Conservation (phyloP, 2,329 filamentous ascomycete genomes). For the Diaporthe citriasiana region DNA sequence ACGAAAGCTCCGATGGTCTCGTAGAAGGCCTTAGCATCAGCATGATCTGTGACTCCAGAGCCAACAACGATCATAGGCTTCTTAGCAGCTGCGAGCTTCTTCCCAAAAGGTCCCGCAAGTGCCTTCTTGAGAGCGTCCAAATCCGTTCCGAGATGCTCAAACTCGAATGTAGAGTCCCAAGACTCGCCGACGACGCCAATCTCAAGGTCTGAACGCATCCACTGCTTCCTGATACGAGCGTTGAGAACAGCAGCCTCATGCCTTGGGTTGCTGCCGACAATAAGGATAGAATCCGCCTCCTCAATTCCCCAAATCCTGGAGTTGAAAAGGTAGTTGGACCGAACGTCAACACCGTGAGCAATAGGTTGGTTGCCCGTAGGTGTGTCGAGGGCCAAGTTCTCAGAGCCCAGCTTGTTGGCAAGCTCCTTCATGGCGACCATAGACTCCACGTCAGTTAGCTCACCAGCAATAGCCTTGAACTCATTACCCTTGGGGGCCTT, state of each 20-base stretch:
- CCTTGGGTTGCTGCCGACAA: conserved; percentile 94
- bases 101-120: conserved; percentile 88
- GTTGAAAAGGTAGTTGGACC: conserved; percentile 97
- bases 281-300: conserved; percentile 90
- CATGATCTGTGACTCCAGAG: conserved; percentile 90
- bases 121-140: conserved; percentile 86
- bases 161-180: conserved; percentile 96
- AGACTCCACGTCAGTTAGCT: conserved; percentile 91
- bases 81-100: conserved; percentile 90
- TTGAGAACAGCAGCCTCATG: conserved; percentile 97
- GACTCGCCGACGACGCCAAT: conserved; percentile 91
- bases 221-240: conserved; percentile 97
- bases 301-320: conserved; percentile 94
- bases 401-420: conserved; percentile 95
- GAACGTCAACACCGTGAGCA: conserved; percentile 92
- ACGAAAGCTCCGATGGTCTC: conserved; percentile 92
- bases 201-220: conserved; percentile 94
- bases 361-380: conserved; percentile 86
- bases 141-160: conserved; percentile 88
- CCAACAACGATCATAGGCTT: conserved; percentile 97
- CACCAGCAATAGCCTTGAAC: conserved; percentile 94
- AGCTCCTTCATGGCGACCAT: conserved; percentile 97
- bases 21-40: conserved; percentile 92
- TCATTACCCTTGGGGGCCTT: conserved; percentile 90
- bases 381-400: conserved; percentile 94